Conservation (phyloP, 805 yeast species). For the Debaryomyces castellii region DNA sequence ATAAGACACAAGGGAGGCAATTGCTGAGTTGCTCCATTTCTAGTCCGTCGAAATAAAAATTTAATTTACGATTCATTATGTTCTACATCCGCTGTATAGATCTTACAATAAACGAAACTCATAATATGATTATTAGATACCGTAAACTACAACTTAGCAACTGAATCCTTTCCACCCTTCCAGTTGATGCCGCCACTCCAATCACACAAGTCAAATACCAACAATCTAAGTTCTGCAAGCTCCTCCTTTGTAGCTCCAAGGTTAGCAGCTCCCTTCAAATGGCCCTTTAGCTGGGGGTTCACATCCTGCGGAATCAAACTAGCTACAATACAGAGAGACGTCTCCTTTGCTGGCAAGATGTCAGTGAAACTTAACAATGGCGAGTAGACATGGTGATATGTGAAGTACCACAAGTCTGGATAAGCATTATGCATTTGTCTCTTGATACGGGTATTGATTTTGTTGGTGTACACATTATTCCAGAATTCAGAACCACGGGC, state of each 20-base stretch:
- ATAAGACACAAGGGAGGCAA: too few species aligned
- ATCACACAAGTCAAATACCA: conserved; percentile 63
- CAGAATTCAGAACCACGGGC: conserved; percentile 65
- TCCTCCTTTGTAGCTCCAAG: conserved; percentile 70
- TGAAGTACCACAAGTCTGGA: conserved; percentile 80
- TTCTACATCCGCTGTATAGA: conserved; percentile 1
- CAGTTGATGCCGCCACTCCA: conserved; percentile 66
- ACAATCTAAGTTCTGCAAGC: conserved; percentile 54
- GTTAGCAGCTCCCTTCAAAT: conserved; percentile 80
- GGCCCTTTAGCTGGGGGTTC: conserved; percentile 90
- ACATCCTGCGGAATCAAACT: conserved; percentile 90
- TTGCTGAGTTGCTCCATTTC: too few species aligned
- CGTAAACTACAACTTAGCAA: conserved; percentile 47
- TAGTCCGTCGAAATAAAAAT: neutral
- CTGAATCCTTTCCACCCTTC: conserved; percentile 53
- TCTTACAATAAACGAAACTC: neutral
- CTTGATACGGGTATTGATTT: conserved; percentile 66
- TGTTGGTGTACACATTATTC: conserved; percentile 67
- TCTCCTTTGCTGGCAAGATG: conserved; percentile 63
- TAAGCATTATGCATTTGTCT: conserved; percentile 70
- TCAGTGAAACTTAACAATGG: conserved; percentile 71
- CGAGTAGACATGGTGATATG: conserved; percentile 71
- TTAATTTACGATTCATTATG: conserved; percentile 2
- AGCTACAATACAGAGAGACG: conserved; percentile 75
- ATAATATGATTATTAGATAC: neutral